Evolutionary conservation across 495 filamentous ascomycete genomes (phyloP).

Genomic region (Aspergillus haitiensis): DNA sequence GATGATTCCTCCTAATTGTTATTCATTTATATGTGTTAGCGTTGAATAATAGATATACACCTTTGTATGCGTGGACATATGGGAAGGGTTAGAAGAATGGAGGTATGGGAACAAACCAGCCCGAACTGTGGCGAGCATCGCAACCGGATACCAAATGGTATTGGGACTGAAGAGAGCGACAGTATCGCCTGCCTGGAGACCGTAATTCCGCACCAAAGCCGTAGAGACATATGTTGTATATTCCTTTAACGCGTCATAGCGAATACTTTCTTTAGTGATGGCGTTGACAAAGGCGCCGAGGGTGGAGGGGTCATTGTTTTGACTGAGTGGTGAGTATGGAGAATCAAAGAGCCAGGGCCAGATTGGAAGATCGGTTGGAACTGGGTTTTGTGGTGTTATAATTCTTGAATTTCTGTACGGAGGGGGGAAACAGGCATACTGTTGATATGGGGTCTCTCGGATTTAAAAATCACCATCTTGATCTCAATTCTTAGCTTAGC

Average conservation of each 20-base stretch:
- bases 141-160: constrained; percentile 62
- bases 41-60: neutral
- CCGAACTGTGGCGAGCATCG: constrained; percentile 55
- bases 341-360: constrained; percentile 65
- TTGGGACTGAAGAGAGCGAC: constrained; percentile 59
- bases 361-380: constrained; percentile 52
- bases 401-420: neutral
- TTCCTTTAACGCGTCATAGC: constrained; percentile 51
- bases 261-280: constrained; percentile 54
- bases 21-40: neutral
- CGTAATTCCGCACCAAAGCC: constrained; percentile 52
- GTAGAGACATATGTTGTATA: constrained; percentile 56
- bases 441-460: constrained; percentile 9
- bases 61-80: neutral
- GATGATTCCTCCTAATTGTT: constrained; percentile 44
- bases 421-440: neutral
- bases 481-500: neutral
- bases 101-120: constrained; percentile 27
- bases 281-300: constrained; percentile 57
- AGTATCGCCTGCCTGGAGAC: constrained; percentile 47
- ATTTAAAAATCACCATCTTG: constrained; percentile 6
- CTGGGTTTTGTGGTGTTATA: constrained; percentile 26
- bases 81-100: no score
- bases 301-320: constrained; percentile 28
- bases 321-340: constrained; percentile 42